phyloP scores from a whole-genome alignment of 805 yeast species.

The Candida peoriensis region DNA sequence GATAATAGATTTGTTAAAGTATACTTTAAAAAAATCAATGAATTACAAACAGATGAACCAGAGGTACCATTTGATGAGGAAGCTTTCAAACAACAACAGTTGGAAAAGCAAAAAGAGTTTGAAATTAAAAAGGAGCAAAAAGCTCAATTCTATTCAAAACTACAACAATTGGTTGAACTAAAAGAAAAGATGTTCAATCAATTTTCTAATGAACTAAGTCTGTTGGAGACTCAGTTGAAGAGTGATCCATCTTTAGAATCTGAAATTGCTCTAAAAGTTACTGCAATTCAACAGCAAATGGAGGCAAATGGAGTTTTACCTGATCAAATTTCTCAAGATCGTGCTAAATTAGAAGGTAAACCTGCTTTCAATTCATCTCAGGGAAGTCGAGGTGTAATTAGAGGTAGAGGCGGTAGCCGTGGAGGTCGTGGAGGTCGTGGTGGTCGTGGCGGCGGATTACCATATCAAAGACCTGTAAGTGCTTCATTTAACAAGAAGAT shows the following conservation, averaged over 20 bases:
- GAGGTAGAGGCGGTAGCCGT: conserved; percentile 12
- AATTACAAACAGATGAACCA: conserved; percentile 3
- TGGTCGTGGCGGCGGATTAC: conserved; percentile 7
- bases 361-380: background rate
- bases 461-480: conserved; percentile 19
- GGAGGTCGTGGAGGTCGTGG: conserved; percentile 13
- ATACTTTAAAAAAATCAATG: conserved; percentile 33
- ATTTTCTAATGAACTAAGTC: conserved; percentile 26
- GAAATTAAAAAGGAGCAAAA: conserved; percentile 33
- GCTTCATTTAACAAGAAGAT: conserved; percentile 9
- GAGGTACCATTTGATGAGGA: conserved; percentile 30
- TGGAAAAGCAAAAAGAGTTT: conserved; percentile 35
- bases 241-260: conserved; percentile 15
- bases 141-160: conserved; percentile 27
- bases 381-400: conserved; percentile 5
- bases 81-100: conserved; percentile 31
- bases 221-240: conserved; percentile 13
- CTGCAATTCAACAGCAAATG: conserved; percentile 17
- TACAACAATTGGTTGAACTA: conserved; percentile 27
- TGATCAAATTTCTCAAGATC: conserved; percentile 17
- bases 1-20: conserved; percentile 45
- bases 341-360: conserved; percentile 14
- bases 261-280: conserved; percentile 9
- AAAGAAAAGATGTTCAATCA: conserved; percentile 31
- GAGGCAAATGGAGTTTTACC: conserved; percentile 17